These are phyloP conservation scores for Paulownia fortunei DNA, from an alignment of 257 asterid genomes.

Conservation along the genomic window DNA sequence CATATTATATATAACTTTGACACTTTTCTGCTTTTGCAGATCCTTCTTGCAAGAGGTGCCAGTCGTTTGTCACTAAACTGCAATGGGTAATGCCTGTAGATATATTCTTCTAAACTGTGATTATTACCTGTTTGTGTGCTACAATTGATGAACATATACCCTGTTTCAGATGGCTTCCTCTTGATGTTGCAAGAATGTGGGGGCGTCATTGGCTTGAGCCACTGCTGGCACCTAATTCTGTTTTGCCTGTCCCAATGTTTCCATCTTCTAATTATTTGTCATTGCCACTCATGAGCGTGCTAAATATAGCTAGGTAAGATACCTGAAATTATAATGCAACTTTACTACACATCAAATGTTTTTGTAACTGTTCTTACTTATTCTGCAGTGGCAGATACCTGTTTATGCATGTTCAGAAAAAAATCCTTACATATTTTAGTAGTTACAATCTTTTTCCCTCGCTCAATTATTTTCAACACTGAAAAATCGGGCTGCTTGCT, in stretches of 20 bases:
- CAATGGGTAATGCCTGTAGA: slow-evolving; percentile 69
- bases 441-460: not conserved
- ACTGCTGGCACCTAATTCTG: slow-evolving; percentile 72
- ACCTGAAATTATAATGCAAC: not conserved
- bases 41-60: slow-evolving; percentile 90
- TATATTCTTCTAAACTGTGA: slow-evolving; percentile 7
- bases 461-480: not conserved
- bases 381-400: not conserved
- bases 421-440: too few species aligned
- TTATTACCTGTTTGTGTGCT: not conserved
- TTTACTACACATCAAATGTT: not conserved
- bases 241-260: slow-evolving; percentile 62
- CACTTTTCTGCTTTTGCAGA: slow-evolving; percentile 54
- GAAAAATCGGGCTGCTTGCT: slow-evolving; percentile 18
- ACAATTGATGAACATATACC: not conserved
- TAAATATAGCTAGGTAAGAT: slow-evolving; percentile 88
- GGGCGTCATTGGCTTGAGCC: slow-evolving; percentile 99
- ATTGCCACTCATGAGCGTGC: slow-evolving; percentile 86
- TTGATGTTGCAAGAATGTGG: slow-evolving; percentile 97
- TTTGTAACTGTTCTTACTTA: not conserved
- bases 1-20: not conserved
- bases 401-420: too few species aligned
- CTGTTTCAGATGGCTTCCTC: slow-evolving; percentile 93
- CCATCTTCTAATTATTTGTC: slow-evolving; percentile 87
- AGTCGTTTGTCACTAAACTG: slow-evolving; percentile 88